A percentile compares a stretch with the other conserved stretches of the same genome.
Evolutionary conservation across 495 filamentous ascomycete species (phyloP).

Genomic region (Collariella sp.): DNA sequence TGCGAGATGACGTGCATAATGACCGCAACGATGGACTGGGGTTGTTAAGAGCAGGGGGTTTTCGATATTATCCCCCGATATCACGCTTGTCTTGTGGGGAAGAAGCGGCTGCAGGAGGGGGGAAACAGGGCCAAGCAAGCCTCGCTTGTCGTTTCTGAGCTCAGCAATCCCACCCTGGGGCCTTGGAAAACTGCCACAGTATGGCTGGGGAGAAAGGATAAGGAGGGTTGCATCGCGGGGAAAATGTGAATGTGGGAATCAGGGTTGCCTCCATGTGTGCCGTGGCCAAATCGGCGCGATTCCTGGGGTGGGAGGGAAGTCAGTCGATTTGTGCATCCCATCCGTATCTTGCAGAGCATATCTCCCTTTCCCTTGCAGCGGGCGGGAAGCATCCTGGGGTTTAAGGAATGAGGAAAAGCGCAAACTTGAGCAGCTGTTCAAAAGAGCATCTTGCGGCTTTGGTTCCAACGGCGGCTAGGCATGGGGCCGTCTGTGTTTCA

Average conservation of each 20-base stretch:
- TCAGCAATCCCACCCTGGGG: background rate
- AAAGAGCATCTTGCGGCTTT: background rate
- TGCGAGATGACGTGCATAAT: background rate
- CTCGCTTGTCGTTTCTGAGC: no score
- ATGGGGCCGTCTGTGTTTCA: conserved; percentile 5
- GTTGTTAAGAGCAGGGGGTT: background rate
- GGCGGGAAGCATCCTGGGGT: background rate
- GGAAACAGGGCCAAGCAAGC: background rate
- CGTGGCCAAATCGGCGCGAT: conserved; percentile 12
- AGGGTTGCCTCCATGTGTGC: background rate
- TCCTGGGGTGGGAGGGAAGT: background rate
- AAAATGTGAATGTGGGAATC: background rate
- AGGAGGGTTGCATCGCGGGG: conserved; percentile 3
- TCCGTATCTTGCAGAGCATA: background rate
- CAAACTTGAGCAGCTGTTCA: background rate
- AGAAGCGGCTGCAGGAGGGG: conserved; percentile 3
- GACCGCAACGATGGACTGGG: background rate
- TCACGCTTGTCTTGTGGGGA: background rate
- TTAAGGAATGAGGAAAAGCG: background rate
- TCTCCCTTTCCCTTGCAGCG: background rate
- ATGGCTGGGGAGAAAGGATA: background rate
- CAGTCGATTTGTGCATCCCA: background rate
- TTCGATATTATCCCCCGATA: background rate
- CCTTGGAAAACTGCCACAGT: conserved; percentile 3
- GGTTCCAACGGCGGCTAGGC: conserved; percentile 6